Evolutionary conservation across 768 basidiomycete species (phyloP).

Genomic region (Pulveroboletus sp.): DNA sequence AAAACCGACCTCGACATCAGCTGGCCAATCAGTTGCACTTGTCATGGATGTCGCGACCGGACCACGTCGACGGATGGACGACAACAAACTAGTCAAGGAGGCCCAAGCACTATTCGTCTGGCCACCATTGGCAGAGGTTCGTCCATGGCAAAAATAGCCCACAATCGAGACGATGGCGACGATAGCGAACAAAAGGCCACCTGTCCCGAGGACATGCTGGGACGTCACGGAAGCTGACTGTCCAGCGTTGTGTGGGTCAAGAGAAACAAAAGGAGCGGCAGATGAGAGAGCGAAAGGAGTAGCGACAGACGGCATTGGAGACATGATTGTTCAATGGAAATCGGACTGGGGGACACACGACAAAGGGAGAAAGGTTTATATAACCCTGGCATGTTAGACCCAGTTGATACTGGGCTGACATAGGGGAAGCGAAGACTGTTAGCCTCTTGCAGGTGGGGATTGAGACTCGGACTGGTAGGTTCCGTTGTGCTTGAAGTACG

Average conservation of each 20-base stretch:
- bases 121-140: neutral
- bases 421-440: neutral
- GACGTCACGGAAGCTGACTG: neutral
- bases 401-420: conserved; percentile 4
- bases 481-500: neutral
- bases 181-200: conserved; percentile 13
- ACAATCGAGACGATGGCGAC: conserved; percentile 11
- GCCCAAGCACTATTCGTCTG: conserved; percentile 4
- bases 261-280: neutral
- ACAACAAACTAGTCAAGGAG: conserved; percentile 3
- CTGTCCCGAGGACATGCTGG: conserved; percentile 5
- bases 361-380: conserved; percentile 4
- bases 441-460: conserved; percentile 3
- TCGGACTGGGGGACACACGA: neutral
- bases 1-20: conserved; percentile 8
- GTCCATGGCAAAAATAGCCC: conserved; percentile 15
- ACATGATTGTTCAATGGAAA: neutral
- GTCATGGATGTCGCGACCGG: neutral
- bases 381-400: conserved; percentile 3
- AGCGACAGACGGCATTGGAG: too few species aligned
- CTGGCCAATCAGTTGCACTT: neutral
- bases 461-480: neutral
- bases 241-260: neutral
- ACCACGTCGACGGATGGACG: conserved; percentile 4
- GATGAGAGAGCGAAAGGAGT: conserved; percentile 4